A percentile compares a stretch with the other conserved stretches of the same genome.
Evolutionary conservation across 352 stramenopile genomes (phyloP).

Genomic region (Phytopythium sindhum): DNA sequence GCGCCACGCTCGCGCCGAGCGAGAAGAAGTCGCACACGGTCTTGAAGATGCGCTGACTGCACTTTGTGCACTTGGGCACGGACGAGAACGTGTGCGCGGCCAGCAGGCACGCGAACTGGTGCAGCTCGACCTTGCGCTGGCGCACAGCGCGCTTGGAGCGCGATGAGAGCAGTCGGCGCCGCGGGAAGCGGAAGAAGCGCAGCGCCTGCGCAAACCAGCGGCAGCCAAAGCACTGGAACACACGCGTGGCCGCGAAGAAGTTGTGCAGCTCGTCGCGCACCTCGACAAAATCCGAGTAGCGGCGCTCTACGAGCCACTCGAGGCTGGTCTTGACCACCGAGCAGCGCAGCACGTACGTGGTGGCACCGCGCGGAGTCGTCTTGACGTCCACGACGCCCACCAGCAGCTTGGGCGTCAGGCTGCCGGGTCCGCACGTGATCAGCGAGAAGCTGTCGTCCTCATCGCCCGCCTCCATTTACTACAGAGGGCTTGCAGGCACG

Average conservation of each 20-base stretch:
- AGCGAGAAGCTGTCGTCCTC: conserved; percentile 45
- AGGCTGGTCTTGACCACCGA: conserved; percentile 33
- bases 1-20: conserved; percentile 22
- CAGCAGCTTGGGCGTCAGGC: conserved; percentile 49
- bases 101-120: conserved; percentile 57
- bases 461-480: conserved; percentile 21
- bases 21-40: conserved; percentile 68
- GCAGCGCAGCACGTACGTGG: conserved; percentile 43
- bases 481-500: not conserved
- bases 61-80: conserved; percentile 67
- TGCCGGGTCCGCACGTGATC: conserved; percentile 47
- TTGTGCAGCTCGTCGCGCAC: conserved; percentile 45
- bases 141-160: conserved; percentile 37
- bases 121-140: conserved; percentile 41
- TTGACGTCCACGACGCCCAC: conserved; percentile 33
- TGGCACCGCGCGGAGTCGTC: conserved; percentile 12
- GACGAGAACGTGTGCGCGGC: conserved; percentile 70
- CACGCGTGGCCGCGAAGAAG: conserved; percentile 39
- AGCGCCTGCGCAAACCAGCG: conserved; percentile 68
- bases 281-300: conserved; percentile 71
- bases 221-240: conserved; percentile 72
- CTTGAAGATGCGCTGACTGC: conserved; percentile 51
- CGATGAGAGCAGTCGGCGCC: conserved; percentile 54
- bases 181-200: conserved; percentile 53
- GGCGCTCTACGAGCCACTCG: conserved; percentile 59